These are phyloP conservation scores for Vitis rotundifolia DNA, from an alignment of 164 flowering plant species.

Conservation along the genomic window DNA sequence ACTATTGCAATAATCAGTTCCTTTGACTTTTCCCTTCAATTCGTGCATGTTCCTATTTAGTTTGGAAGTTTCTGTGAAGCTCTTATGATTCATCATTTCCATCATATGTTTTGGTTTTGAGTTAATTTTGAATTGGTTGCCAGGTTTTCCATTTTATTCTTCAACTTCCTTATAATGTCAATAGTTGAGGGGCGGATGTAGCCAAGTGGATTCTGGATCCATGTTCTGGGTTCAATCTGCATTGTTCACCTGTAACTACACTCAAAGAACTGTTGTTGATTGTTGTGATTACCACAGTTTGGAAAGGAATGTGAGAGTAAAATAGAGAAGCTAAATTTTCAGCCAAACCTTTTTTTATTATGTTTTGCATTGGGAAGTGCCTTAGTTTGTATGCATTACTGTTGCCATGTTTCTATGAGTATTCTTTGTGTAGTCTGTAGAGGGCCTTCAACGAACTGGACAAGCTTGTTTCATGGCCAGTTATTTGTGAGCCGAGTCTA, in stretches of 20 bases:
- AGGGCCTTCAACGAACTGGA: not conserved
- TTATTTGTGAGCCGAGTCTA: not conserved
- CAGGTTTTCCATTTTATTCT: not conserved
- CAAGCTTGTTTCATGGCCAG: not conserved
- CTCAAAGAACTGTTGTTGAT: constrained; percentile 1
- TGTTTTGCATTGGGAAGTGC: no score
- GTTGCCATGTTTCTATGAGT: not conserved
- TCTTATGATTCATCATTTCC: not conserved
- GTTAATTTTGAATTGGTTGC: not conserved
- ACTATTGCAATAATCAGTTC: not conserved
- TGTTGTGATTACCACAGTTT: not conserved
- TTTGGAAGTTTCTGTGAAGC: not conserved
- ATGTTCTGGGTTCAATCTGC: no score
- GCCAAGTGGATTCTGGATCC: no score
- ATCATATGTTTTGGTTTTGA: not conserved
- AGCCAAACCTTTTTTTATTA: not conserved
- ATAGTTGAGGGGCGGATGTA: no score
- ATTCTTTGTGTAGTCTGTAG: not conserved
- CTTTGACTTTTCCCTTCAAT: not conserved
- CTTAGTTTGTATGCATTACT: no score
- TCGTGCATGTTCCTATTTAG: not conserved
- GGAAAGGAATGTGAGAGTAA: not conserved
- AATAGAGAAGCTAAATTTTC: not conserved
- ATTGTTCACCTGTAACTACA: no score
- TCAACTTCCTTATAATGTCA: no score